Base-by-base conservation (phyloP, 352 stramenopile genomes). In the Thalassiosira ordinaria region DNA sequence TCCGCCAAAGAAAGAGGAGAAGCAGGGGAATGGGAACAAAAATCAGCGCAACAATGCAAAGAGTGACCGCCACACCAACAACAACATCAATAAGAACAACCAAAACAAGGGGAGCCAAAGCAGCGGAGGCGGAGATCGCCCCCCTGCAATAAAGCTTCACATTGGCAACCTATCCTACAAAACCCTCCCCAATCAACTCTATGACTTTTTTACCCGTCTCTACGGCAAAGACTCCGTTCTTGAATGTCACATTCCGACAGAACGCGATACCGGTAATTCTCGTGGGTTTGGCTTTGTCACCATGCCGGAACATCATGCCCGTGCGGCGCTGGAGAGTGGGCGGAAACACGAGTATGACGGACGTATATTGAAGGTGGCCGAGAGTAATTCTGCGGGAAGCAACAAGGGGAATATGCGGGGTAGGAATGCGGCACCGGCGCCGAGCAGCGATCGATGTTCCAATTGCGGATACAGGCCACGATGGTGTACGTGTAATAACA, bases 241-340 rank as follows among this genome's bases (percentile, higher is more conserved):
- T 1, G 89, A 94, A 66, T 92, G 85, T 65, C 89, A 94, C 39
- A 94, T 94, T 31, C 89, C 89, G 14, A 90, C 86, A 4, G 89
- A 94, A 69, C 78, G 87, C 24, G 79, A 92, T 31, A 90, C 78
- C 18, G 83, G 83, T 8, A 87, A 89, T 60, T 94, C 89, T 14
- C 72, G 89, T 14, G 89, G 89, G 9, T 94, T 94, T 80, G 89
- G 89, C 5, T 94, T 94, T 80, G 87, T 94, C 16, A 92, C 89
- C 16, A 83, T 94, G 61, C 81, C 87, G 5, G 87, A 92, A 69
- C 13, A 71, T 14, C 64, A 86, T 53, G 87, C 87, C 35, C 64
- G 74, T 14, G 66, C 85, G 52, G 81, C 86, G 47, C 62, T 94
- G 5, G 68, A 88, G 49, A 74, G 78, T 44, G 76, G 75, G 16